Evolutionary conservation across 2,329 filamentous ascomycete genomes (phyloP).

Genomic region (Chlorencoelia australis): DNA sequence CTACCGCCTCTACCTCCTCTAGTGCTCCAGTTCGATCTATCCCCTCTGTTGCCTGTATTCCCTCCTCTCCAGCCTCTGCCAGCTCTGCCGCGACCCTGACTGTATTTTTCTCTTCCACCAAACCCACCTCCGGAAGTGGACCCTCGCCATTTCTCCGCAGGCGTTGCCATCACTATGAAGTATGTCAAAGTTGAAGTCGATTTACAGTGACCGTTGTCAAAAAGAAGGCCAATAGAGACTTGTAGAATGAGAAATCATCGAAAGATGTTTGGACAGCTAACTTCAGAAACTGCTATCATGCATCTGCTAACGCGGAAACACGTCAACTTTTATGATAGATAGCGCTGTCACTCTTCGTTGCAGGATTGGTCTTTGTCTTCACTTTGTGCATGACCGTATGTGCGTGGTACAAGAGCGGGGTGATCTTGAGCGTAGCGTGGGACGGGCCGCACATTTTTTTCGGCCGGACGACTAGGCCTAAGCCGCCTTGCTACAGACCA

Average conservation of each 20-base stretch:
- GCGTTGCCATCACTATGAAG: conserved; percentile 7
- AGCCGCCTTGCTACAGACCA: too few relatives aligned
- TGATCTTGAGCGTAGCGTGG: too few relatives aligned
- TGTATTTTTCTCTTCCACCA: conserved; percentile 4
- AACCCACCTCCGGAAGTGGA: conserved; percentile 6
- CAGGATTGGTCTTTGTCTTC: conserved; percentile 3
- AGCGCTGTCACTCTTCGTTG: neutral
- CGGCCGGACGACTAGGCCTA: too few relatives aligned
- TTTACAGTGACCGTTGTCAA: conserved; percentile 2
- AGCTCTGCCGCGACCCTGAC: too few relatives aligned
- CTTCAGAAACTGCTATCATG: neutral
- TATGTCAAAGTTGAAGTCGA: conserved; percentile 5
- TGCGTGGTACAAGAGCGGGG: too few relatives aligned
- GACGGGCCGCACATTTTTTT: too few relatives aligned
- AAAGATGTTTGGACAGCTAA: conserved; percentile 3
- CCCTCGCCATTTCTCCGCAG: conserved; percentile 8
- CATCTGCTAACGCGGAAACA: neutral
- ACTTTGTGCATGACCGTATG: conserved; percentile 1
- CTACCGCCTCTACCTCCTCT: conserved; percentile 5
- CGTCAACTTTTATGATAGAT: neutral
- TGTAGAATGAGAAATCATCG: conserved; percentile 3
- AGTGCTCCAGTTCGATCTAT: conserved; percentile 1
- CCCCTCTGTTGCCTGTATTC: too few relatives aligned
- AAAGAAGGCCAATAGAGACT: conserved; percentile 1
- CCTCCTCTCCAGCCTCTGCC: conserved; percentile 6